Conservation (phyloP, 352 stramenopile species). For the Phytophthora aleatoria region DNA sequence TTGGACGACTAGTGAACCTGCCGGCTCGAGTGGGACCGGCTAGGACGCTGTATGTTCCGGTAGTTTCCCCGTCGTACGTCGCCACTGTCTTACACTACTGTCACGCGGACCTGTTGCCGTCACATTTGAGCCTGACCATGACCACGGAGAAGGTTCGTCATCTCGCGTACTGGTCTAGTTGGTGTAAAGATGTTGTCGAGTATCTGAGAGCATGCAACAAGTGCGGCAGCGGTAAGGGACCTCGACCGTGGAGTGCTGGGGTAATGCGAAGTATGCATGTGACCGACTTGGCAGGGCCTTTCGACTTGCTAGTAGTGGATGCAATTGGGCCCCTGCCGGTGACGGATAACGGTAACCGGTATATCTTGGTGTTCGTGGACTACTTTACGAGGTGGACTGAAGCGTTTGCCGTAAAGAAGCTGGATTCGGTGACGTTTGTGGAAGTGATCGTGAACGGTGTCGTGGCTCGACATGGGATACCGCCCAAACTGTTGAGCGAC, state of each 20-base stretch:
- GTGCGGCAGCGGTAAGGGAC: background rate
- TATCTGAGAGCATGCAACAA: background rate
- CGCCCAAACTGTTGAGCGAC: constrained; percentile 2
- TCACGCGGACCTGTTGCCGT: background rate
- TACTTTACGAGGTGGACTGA: background rate
- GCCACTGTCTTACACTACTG: background rate
- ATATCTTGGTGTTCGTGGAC: background rate
- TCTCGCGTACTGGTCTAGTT: background rate
- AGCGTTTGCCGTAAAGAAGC: background rate
- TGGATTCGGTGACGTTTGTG: background rate
- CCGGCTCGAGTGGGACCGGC: background rate
- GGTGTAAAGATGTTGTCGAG: background rate
- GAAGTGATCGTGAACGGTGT: background rate
- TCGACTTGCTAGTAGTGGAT: background rate
- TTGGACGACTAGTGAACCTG: background rate
- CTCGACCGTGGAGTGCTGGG: background rate
- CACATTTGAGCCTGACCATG: background rate
- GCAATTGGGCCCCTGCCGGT: background rate
- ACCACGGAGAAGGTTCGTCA: background rate
- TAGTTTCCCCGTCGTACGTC: background rate
- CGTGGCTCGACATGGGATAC: background rate
- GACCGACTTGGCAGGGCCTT: background rate
- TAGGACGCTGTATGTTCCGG: background rate
- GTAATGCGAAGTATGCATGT: background rate
- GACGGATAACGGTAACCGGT: background rate